Evolutionary conservation across 768 basidiomycete species (phyloP).

Genomic region (Obba rivulosa): DNA sequence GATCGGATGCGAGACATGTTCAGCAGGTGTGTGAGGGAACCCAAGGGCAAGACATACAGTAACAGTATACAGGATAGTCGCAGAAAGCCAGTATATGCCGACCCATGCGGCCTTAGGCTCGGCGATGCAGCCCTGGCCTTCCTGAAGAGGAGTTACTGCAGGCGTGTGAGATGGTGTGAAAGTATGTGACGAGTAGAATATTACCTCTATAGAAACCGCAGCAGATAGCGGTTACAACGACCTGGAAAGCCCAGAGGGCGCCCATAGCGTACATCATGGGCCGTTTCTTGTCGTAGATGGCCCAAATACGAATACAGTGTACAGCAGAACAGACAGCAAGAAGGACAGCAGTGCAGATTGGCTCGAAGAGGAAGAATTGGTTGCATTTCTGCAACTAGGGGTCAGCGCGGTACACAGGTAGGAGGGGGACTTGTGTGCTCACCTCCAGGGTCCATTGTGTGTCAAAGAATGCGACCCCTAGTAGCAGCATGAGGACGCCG

Average conservation of each 20-base stretch:
- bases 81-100: conserved; percentile 79
- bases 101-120: conserved; percentile 80
- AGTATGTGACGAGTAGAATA: neutral
- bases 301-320: conserved; percentile 75
- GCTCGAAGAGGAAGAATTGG: conserved; percentile 79
- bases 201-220: conserved; percentile 75
- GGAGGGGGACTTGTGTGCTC: conserved; percentile 10
- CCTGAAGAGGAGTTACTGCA: conserved; percentile 62
- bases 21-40: neutral
- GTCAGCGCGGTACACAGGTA: neutral
- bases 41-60: conserved; percentile 41
- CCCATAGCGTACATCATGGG: conserved; percentile 51
- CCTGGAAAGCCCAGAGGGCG: conserved; percentile 57
- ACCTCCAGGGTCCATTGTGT: conserved; percentile 58
- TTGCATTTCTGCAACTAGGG: conserved; percentile 43
- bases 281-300: conserved; percentile 67
- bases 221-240: conserved; percentile 66
- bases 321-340: conserved; percentile 68
- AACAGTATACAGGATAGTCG: conserved; percentile 64
- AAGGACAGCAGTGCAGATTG: conserved; percentile 78
- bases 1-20: neutral
- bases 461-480: conserved; percentile 82
- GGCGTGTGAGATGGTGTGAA: neutral
- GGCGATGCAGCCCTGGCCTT: conserved; percentile 81
- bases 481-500: neutral